Percentiles rank a stretch among this genome's conserved stretches.
Evolutionary conservation across 192 early-diverging fungal species (phyloP).

Genomic region (Pilaira anomala): DNA sequence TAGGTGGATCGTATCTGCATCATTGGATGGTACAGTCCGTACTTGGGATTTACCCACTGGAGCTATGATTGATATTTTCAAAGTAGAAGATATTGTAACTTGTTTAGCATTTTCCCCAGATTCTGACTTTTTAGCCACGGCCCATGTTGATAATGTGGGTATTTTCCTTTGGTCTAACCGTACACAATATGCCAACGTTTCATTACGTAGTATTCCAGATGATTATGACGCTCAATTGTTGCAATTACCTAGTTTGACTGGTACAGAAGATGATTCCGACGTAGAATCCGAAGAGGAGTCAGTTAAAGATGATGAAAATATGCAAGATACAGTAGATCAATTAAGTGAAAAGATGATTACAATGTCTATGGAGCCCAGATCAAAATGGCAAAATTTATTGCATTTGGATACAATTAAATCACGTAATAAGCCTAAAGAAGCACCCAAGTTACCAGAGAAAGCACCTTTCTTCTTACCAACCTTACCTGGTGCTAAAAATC

Average conservation of each 20-base stretch:
- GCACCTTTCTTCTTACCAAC: slow-evolving; percentile 95
- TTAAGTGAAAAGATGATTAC: slow-evolving; percentile 84
- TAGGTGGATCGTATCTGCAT: slow-evolving; percentile 81
- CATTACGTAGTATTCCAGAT: slow-evolving; percentile 61
- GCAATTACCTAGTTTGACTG: slow-evolving; percentile 59
- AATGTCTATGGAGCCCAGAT: slow-evolving; percentile 74
- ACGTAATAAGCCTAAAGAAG: slow-evolving; percentile 85
- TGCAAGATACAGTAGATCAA: slow-evolving; percentile 40
- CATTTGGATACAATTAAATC: slow-evolving; percentile 89
- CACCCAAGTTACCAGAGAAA: slow-evolving; percentile 85
- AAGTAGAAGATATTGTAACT: slow-evolving; percentile 71
- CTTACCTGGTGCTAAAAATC: slow-evolving; percentile 55
- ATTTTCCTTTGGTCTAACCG: slow-evolving; percentile 93
- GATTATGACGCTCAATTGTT: slow-evolving; percentile 48
- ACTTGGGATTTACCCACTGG: slow-evolving; percentile 97
- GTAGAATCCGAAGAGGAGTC: slow-evolving; percentile 27
- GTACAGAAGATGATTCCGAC: slow-evolving; percentile 49
- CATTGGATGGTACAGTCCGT: slow-evolving; percentile 83
- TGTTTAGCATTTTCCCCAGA: slow-evolving; percentile 86
- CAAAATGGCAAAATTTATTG: slow-evolving; percentile 89
- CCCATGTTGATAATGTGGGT: slow-evolving; percentile 89
- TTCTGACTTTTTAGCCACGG: slow-evolving; percentile 89
- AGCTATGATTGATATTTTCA: slow-evolving; percentile 82
- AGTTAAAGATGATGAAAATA: slow-evolving; percentile 26
- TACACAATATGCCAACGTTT: slow-evolving; percentile 71